Percentiles rank a stretch among this genome's conserved stretches.
phyloP scores from a whole-genome alignment of 2,329 filamentous ascomycete genomes.

The Aaosphaeria pasadenensis region DNA sequence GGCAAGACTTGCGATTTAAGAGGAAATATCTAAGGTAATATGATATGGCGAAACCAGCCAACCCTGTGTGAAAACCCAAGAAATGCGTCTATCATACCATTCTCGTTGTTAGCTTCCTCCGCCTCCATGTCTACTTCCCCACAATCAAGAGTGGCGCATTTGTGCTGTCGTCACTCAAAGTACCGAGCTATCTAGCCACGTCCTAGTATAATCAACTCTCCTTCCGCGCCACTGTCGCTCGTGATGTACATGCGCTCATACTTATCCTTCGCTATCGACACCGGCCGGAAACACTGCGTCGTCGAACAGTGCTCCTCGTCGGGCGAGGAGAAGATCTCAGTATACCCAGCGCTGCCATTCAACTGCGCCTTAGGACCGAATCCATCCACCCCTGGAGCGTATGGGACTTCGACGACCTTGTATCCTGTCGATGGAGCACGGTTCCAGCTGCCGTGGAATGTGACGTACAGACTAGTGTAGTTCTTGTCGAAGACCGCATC shows the following conservation, averaged over 20 bases:
- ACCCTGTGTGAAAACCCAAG: no score
- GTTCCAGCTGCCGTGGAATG: slow-evolving; percentile 30
- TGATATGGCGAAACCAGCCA: no score
- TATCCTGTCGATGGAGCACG: slow-evolving; percentile 17
- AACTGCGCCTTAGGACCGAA: slow-evolving; percentile 10
- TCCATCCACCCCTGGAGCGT: slow-evolving; percentile 6
- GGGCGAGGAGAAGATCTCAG: slow-evolving; percentile 22
- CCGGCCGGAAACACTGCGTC: slow-evolving; percentile 27
- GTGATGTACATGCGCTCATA: slow-evolving; percentile 26
- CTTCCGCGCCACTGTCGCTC: slow-evolving; percentile 25
- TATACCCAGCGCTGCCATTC: slow-evolving; percentile 13
- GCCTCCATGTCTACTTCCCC: no score
- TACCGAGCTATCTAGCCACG: slow-evolving; percentile 1
- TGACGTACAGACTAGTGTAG: slow-evolving; percentile 21
- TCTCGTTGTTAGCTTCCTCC: no score
- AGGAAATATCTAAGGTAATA: no score
- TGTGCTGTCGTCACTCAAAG: no score
- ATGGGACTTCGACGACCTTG: slow-evolving; percentile 23
- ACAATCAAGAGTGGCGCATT: no score
- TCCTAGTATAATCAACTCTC: slow-evolving; percentile 24
- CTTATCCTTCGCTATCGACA: slow-evolving; percentile 20
- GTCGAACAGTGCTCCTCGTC: slow-evolving; percentile 22
- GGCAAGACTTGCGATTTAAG: no score
- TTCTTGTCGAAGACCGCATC: slow-evolving; percentile 22
- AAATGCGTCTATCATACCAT: no score